A percentile compares a stretch with the other conserved stretches of the same genome.
Evolutionary conservation across 768 basidiomycete genomes (phyloP).

Genomic region (Tephrocybe sp.): DNA sequence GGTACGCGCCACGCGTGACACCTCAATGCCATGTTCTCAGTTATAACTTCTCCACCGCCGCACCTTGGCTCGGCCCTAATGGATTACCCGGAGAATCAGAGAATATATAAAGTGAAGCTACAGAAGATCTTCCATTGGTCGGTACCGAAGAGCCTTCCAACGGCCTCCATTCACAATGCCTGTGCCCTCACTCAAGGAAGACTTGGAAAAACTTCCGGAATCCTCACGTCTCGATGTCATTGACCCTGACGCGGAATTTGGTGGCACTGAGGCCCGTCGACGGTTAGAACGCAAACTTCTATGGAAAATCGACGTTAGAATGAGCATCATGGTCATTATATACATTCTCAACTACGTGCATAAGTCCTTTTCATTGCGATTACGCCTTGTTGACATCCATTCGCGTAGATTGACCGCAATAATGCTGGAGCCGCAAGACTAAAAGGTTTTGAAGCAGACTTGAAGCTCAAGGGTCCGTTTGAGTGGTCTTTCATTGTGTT

Average conservation of each 20-base stretch:
- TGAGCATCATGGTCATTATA: slow-evolving; percentile 47
- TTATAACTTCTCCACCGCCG: not conserved
- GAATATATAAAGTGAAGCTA: not conserved
- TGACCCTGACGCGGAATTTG: slow-evolving; percentile 25
- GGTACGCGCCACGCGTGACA: not conserved
- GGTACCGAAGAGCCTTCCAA: not conserved
- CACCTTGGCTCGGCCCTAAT: too few species aligned
- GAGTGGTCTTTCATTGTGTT: too few species aligned
- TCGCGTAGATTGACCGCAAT: slow-evolving; percentile 61
- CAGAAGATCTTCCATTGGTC: not conserved
- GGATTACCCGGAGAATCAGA: too few species aligned
- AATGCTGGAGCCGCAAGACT: slow-evolving; percentile 67
- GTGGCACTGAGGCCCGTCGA: slow-evolving; percentile 22
- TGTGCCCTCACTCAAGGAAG: slow-evolving; percentile 17
- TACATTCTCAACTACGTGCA: slow-evolving; percentile 42
- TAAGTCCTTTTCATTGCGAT: not conserved
- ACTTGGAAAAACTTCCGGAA: slow-evolving; percentile 6
- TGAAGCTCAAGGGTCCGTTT: slow-evolving; percentile 43
- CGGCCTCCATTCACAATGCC: slow-evolving; percentile 11
- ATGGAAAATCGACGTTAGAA: slow-evolving; percentile 47
- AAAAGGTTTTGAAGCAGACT: slow-evolving; percentile 61
- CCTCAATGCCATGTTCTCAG: not conserved
- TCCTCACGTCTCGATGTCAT: slow-evolving; percentile 6
- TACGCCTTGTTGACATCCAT: slow-evolving; percentile 27
- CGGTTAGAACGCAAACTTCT: slow-evolving; percentile 36